phyloP scores from a whole-genome alignment of 352 stramenopile genomes.

The Phytophthora melonis region DNA sequence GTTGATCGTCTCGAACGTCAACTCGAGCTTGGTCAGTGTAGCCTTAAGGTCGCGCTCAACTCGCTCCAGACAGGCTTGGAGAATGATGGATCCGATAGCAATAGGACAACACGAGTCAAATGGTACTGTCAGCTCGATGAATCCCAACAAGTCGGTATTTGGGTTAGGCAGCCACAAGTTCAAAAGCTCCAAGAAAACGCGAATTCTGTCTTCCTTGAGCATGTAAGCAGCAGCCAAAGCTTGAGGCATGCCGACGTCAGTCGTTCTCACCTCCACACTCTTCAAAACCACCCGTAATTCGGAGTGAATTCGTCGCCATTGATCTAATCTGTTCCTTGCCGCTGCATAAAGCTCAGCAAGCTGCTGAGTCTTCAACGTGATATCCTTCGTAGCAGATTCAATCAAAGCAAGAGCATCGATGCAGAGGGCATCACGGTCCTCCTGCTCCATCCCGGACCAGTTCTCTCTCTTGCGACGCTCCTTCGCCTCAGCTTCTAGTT shows the following conservation, averaged over 20 bases:
- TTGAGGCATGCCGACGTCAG: background rate
- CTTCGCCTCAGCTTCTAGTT: conserved; percentile 43
- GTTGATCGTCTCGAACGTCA: conserved; percentile 14
- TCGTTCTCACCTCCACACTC: conserved; percentile 6
- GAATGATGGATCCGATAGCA: conserved; percentile 4
- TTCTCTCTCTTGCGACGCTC: conserved; percentile 34
- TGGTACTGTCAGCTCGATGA: conserved; percentile 20
- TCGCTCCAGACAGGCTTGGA: conserved; percentile 24
- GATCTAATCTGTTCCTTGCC: conserved; percentile 20
- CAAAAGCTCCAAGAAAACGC: conserved; percentile 23
- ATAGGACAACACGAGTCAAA: conserved; percentile 7
- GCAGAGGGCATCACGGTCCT: conserved; percentile 39
- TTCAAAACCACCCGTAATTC: conserved; percentile 18
- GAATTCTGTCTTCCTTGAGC: conserved; percentile 28
- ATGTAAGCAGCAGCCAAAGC: conserved; percentile 1
- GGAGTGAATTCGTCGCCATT: conserved; percentile 27
- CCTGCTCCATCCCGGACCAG: conserved; percentile 27
- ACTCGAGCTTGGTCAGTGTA: conserved; percentile 14
- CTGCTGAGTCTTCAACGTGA: conserved; percentile 6
- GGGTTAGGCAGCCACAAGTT: conserved; percentile 10
- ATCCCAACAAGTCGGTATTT: conserved; percentile 14
- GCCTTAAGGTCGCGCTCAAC: conserved; percentile 19
- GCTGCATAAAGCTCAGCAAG: conserved; percentile 16
- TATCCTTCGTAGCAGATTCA: conserved; percentile 8
- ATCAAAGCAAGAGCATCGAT: conserved; percentile 26